Evolutionary conservation across 768 basidiomycete genomes (phyloP).

Genomic region (Gloeopeniophorella convolvens): DNA sequence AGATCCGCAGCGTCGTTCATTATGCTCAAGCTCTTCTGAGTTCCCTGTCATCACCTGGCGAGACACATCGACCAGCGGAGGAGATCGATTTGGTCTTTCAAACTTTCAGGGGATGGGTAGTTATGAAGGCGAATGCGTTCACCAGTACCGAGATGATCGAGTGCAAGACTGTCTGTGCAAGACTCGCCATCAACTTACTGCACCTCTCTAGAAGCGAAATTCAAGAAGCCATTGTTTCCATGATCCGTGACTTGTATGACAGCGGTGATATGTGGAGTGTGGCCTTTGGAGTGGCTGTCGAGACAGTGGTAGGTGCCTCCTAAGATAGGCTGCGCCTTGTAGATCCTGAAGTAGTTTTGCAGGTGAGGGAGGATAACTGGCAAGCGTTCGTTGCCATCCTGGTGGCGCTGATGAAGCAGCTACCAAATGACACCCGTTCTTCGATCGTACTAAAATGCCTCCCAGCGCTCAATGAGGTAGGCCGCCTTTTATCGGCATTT

Average conservation of each 20-base stretch:
- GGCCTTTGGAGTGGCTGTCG: slow-evolving; percentile 18
- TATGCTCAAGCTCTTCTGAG: slow-evolving; percentile 31
- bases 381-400: slow-evolving; percentile 34
- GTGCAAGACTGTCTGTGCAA: slow-evolving; percentile 35
- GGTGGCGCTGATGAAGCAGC: slow-evolving; percentile 35
- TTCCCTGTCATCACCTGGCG: slow-evolving; percentile 26
- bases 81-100: slow-evolving; percentile 31
- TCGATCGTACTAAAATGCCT: slow-evolving; percentile 35
- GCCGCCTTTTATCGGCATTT: slow-evolving; percentile 16
- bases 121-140: slow-evolving; percentile 44
- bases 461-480: slow-evolving; percentile 46
- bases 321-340: too few species aligned
- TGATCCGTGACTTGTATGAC: slow-evolving; percentile 30
- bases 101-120: slow-evolving; percentile 39
- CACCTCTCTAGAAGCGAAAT: slow-evolving; percentile 17
- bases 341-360: too few species aligned
- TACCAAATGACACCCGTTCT: slow-evolving; percentile 44
- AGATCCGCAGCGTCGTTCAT: slow-evolving; percentile 40
- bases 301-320: not conserved
- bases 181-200: slow-evolving; percentile 38
- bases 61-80: slow-evolving; percentile 7
- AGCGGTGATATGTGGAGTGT: slow-evolving; percentile 5
- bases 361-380: slow-evolving; percentile 42
- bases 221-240: slow-evolving; percentile 20
- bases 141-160: slow-evolving; percentile 28